Conservation (phyloP, 202 grass and related monocot species). For the Saccharum hybrid region DNA sequence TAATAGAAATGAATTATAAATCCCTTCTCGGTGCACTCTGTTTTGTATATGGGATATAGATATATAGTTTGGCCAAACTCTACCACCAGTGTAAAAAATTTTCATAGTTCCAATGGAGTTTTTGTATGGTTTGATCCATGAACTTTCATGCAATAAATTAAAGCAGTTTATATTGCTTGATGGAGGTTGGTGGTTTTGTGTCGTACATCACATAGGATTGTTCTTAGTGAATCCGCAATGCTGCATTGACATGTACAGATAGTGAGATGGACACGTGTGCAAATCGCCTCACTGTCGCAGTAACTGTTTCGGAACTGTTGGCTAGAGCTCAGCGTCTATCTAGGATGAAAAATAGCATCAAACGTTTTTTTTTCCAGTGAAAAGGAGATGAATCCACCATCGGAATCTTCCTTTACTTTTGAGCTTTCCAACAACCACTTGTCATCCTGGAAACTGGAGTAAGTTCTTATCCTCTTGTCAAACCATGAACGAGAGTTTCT, state of each 20-base stretch:
- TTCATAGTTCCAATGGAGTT: neutral
- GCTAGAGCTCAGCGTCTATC: neutral
- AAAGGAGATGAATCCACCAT: neutral
- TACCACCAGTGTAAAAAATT: neutral
- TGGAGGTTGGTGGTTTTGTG: slow-evolving; percentile 8
- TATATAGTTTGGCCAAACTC: neutral
- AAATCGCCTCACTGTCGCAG: neutral
- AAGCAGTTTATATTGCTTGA: neutral
- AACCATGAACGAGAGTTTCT: slow-evolving; percentile 29
- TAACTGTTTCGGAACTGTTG: neutral
- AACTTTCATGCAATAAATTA: neutral
- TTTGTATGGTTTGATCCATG: neutral
- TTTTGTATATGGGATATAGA: neutral
- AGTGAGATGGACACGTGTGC: neutral
- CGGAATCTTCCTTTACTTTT: no score
- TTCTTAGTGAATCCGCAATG: neutral
- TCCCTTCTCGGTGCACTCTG: neutral
- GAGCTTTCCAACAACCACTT: no score
- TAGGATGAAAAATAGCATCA: no score
- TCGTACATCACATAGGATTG: neutral
- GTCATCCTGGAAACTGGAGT: no score
- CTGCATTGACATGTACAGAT: neutral
- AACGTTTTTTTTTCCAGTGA: no score
- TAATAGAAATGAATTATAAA: neutral
- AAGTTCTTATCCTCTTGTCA: neutral